These are phyloP conservation scores for Naganishia cerealis DNA, from an alignment of 1,284 basidiomycete species.

Conservation along the genomic window DNA sequence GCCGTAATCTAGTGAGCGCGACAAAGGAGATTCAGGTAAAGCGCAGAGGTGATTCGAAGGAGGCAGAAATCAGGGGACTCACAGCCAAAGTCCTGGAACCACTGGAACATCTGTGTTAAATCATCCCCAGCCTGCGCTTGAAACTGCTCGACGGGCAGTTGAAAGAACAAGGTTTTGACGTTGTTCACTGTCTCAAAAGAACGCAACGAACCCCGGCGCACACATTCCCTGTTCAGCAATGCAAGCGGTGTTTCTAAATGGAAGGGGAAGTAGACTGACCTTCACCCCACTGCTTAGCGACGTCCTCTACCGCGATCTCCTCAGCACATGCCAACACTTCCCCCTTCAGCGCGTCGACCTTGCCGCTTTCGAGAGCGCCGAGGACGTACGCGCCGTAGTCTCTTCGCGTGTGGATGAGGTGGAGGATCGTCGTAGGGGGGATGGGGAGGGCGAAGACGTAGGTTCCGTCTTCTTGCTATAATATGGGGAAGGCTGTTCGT, in stretches of 20 bases:
- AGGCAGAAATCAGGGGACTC: neutral
- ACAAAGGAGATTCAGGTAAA: neutral
- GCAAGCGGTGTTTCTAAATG: too few species aligned
- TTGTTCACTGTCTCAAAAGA: slow-evolving; percentile 8
- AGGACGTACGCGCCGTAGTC: slow-evolving; percentile 34
- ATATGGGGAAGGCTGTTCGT: neutral
- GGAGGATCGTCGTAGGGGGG: slow-evolving; percentile 38
- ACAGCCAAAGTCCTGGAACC: slow-evolving; percentile 34
- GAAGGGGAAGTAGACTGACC: neutral
- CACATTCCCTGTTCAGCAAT: neutral
- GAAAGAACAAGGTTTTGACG: slow-evolving; percentile 13
- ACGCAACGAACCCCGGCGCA: too few species aligned
- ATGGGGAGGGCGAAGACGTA: slow-evolving; percentile 47
- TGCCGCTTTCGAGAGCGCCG: slow-evolving; percentile 31
- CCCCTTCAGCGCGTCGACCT: neutral
- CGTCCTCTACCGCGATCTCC: slow-evolving; percentile 15
- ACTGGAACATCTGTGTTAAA: slow-evolving; percentile 33
- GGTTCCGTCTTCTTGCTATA: slow-evolving; percentile 36
- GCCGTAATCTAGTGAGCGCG: slow-evolving; percentile 29
- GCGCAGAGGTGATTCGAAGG: too few species aligned
- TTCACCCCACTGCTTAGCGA: slow-evolving; percentile 18
- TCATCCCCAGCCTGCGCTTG: slow-evolving; percentile 23
- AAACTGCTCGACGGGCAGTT: slow-evolving; percentile 18
- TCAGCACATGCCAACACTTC: slow-evolving; percentile 31
- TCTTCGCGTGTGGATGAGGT: slow-evolving; percentile 20